A percentile compares a stretch with the other conserved stretches of the same genome.
phyloP scores from a whole-genome alignment of 805 yeast genomes.

The Nakazawaea wyomingensis region DNA sequence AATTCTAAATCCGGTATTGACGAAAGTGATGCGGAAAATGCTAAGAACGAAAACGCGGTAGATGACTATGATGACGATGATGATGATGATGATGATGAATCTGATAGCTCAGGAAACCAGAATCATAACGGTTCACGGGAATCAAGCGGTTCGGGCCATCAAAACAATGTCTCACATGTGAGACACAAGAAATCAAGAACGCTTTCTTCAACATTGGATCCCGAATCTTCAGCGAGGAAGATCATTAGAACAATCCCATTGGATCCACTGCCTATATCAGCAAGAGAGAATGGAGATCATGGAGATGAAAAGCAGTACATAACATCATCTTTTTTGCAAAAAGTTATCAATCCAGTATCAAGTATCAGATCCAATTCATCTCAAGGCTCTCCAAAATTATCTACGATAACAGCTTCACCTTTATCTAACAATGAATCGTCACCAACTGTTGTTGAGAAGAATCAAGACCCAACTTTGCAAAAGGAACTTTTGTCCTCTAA shows the following conservation, averaged over 20 bases:
- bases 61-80: constrained; percentile 22
- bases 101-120: constrained; percentile 24
- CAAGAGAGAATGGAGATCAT: constrained; percentile 10
- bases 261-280: constrained; percentile 74
- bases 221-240: constrained; percentile 68
- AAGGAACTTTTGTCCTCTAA: not conserved
- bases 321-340: constrained; percentile 9
- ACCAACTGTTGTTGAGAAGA: not conserved
- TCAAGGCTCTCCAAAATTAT: constrained; percentile 9
- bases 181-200: constrained; percentile 37
- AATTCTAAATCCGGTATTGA: constrained; percentile 17
- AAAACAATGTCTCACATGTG: too few species aligned
- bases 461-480: too few species aligned
- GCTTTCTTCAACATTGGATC: constrained; percentile 50
- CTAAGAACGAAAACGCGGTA: constrained; percentile 14
- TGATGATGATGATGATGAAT: constrained; percentile 28
- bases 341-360: constrained; percentile 12
- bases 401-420: constrained; percentile 4
- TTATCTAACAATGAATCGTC: not conserved
- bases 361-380: constrained; percentile 7
- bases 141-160: too few species aligned
- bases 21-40: constrained; percentile 20
- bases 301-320: constrained; percentile 1
- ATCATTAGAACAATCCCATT: constrained; percentile 75
- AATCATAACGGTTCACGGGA: constrained; percentile 18